phyloP scores from a whole-genome alignment of 129 eudicot genomes.

The Solidago caesia region DNA sequence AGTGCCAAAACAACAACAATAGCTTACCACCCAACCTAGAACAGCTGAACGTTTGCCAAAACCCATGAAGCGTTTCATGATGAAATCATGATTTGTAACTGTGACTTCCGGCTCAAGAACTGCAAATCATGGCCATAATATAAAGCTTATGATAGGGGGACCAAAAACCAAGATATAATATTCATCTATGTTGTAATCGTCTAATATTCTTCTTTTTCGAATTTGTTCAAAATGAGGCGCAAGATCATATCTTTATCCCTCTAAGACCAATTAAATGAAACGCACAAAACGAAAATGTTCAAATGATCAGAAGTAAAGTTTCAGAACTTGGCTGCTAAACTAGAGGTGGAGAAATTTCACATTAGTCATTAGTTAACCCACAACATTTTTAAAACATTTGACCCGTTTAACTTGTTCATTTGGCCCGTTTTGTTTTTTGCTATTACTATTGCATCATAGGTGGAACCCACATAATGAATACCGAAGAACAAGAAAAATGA shows the following conservation, averaged over 20 bases:
- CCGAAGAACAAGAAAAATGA: neutral
- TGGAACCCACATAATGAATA: neutral
- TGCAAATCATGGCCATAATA: constrained; percentile 27
- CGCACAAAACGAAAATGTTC: neutral
- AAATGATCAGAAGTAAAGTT: neutral
- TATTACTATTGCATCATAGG: neutral
- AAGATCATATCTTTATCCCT: neutral
- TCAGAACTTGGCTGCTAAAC: neutral
- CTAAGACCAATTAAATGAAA: neutral
- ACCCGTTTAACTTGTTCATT: neutral
- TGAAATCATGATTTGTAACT: constrained; percentile 70
- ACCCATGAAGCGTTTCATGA: constrained; percentile 71
- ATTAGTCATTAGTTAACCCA: neutral
- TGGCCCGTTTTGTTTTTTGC: neutral
- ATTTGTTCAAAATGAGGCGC: neutral
- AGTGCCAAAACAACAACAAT: constrained; percentile 24
- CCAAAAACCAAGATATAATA: neutral
- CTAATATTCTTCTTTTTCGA: neutral
- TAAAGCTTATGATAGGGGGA: neutral
- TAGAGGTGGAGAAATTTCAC: neutral
- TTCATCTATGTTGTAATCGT: neutral
- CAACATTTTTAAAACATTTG: neutral
- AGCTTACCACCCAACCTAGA: constrained; percentile 82
- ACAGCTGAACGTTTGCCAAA: constrained; percentile 59
- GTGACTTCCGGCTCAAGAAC: constrained; percentile 56